Percentiles rank a stretch among this genome's conserved stretches.
Conservation (phyloP, 257 asterid genomes). For the Anisodus acutangulus region DNA sequence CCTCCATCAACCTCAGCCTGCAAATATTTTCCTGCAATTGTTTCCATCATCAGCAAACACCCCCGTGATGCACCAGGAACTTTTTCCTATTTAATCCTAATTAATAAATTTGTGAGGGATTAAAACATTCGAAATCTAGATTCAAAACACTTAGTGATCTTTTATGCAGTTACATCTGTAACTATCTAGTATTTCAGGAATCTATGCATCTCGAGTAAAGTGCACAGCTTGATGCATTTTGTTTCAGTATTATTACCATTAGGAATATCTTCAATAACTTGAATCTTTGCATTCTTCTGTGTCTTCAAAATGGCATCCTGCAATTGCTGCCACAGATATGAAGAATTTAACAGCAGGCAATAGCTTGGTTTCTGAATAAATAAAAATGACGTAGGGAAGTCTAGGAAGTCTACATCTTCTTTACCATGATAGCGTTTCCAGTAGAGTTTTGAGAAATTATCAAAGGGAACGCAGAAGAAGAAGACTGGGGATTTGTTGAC, state of each 20-base stretch:
- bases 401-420: neutral
- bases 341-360: neutral
- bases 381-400: neutral
- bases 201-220: neutral
- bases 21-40: slow-evolving; percentile 65
- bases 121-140: neutral
- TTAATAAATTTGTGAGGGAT: neutral
- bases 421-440: slow-evolving; percentile 59
- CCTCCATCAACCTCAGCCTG: slow-evolving; percentile 95
- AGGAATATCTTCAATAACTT: slow-evolving; percentile 66
- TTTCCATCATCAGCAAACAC: neutral
- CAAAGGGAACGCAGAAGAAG: slow-evolving; percentile 85
- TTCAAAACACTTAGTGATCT: neutral
- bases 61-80: neutral
- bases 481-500: slow-evolving; percentile 79
- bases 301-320: slow-evolving; percentile 72
- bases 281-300: slow-evolving; percentile 81
- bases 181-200: neutral
- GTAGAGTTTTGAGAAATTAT: slow-evolving; percentile 54
- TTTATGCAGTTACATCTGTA: neutral
- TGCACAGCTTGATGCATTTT: neutral
- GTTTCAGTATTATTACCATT: slow-evolving; percentile 44
- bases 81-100: neutral
- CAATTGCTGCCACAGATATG: slow-evolving; percentile 52
- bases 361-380: slow-evolving; percentile 22